Evolutionary conservation across 78 protist species (phyloP), one percentile per base, ranked within the genome.

Genomic region (Cavenderia fasciculata): DNA sequence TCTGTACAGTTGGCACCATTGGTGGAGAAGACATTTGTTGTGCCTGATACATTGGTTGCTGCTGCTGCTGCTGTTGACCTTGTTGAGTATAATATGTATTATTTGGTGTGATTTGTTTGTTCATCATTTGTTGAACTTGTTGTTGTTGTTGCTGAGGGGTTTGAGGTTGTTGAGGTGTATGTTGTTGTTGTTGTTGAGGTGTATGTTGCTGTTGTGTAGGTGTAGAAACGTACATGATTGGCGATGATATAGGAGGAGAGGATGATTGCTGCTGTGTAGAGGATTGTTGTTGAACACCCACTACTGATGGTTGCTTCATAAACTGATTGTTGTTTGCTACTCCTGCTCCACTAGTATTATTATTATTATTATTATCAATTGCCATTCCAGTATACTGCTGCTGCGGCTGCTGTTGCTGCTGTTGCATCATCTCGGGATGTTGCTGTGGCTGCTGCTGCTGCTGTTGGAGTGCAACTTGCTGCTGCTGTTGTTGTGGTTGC

Each of bases 171-270:
- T n/a, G n/a, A n/a, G n/a, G n/a, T n/a, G n/a, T n/a, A n/a, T n/a
- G n/a, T n/a, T n/a, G n/a, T n/a, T n/a, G n/a, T n/a, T n/a, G n/a
- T n/a, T n/a, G n/a, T n/a, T n/a, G n/a, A 16, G 43, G 51, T 16
- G n/a, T 2, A 63, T 34, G 38, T 63, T 19, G 21, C 6, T 63
- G 25, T 63, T 63, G 72, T 36, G 72, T 43, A 33, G 33, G 14
- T n/a, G 33, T 33, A n/a, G n/a, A 38, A 29, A 33, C 19, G 33
- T n/a, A 2, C 47, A 63, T 27, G n/a, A 63, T 63, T 1, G 72
- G 72, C 38, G 72, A 63, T 33, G 72, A 63, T 6, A 63, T 63
- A 34, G 72, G 72, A 4, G 72, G 72, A 36, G 72, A 47, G 2
- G 72, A 40, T 29, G 47, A 38, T 40, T 33, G 63, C n/a, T 29